Evolutionary conservation across 2,329 filamentous ascomycete species (phyloP).

Genomic region (Arachnopeziza araneosa): DNA sequence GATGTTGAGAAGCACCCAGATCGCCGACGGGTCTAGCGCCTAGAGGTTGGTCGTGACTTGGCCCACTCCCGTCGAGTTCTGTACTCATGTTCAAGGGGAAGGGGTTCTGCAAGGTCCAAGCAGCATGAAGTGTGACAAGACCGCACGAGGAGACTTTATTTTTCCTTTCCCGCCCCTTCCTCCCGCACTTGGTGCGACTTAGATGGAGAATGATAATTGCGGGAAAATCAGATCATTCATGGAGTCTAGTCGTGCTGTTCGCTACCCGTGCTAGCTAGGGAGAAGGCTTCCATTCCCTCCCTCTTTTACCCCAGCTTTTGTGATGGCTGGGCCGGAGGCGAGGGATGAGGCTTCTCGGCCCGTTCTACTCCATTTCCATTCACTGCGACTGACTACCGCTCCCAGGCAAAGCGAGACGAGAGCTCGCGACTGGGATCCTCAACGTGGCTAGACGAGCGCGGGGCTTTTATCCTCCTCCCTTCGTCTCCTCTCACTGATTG

Average conservation of each 20-base stretch:
- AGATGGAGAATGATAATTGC: not conserved
- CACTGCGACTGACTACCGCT: not conserved
- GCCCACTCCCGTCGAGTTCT: not conserved
- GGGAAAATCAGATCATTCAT: not conserved
- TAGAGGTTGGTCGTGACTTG: not conserved
- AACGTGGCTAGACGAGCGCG: not conserved
- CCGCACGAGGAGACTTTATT: not conserved
- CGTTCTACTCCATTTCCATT: not conserved
- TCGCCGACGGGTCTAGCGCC: not conserved
- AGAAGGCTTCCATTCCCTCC: no score
- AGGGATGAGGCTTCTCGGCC: not conserved
- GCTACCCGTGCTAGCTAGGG: no score
- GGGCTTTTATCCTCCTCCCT: not conserved
- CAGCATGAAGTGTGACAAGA: not conserved
- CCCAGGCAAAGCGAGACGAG: not conserved
- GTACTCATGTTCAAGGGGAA: not conserved
- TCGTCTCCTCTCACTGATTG: not conserved
- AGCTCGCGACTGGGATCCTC: not conserved
- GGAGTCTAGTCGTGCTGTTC: not conserved
- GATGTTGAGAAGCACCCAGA: not conserved
- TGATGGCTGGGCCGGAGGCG: not conserved
- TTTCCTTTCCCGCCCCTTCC: not conserved
- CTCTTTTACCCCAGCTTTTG: not conserved
- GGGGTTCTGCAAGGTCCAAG: not conserved
- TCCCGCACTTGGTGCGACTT: not conserved